Evolutionary conservation across 805 yeast genomes (phyloP).

Genomic region (Komagataella pseudopastoris): DNA sequence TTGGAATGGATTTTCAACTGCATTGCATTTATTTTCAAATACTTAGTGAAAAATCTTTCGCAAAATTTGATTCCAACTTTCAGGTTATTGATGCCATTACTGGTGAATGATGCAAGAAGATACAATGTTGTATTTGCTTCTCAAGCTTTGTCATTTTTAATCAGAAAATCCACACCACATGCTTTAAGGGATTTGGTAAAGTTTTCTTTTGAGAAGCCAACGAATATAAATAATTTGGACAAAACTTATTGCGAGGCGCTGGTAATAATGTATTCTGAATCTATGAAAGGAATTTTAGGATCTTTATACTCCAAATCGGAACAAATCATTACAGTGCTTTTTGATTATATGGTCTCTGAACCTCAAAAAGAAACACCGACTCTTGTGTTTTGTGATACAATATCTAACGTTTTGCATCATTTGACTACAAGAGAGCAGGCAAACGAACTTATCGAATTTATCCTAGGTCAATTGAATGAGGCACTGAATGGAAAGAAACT

Average conservation of each 20-base stretch:
- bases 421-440: neutral
- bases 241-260: conserved; percentile 44
- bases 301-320: conserved; percentile 51
- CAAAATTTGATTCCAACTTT: conserved; percentile 61
- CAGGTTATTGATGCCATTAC: conserved; percentile 44
- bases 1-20: conserved; percentile 79
- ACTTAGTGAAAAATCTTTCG: conserved; percentile 52
- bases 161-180: conserved; percentile 49
- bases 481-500: neutral
- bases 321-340: neutral
- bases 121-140: conserved; percentile 75
- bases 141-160: conserved; percentile 75
- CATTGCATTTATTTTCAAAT: conserved; percentile 82
- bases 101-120: conserved; percentile 42
- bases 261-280: conserved; percentile 50
- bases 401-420: neutral
- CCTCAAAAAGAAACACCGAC: neutral
- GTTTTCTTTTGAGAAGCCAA: conserved; percentile 16
- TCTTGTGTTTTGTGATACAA: neutral
- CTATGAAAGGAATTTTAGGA: conserved; percentile 59
- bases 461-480: neutral
- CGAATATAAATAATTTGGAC: conserved; percentile 9
- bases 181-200: conserved; percentile 32
- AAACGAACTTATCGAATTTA: neutral
- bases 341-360: neutral